Evolutionary conservation across 1,139 yeast genomes (phyloP), one percentile per base, ranked within the genome.

Genomic region (Geotrichum aggregatum): DNA sequence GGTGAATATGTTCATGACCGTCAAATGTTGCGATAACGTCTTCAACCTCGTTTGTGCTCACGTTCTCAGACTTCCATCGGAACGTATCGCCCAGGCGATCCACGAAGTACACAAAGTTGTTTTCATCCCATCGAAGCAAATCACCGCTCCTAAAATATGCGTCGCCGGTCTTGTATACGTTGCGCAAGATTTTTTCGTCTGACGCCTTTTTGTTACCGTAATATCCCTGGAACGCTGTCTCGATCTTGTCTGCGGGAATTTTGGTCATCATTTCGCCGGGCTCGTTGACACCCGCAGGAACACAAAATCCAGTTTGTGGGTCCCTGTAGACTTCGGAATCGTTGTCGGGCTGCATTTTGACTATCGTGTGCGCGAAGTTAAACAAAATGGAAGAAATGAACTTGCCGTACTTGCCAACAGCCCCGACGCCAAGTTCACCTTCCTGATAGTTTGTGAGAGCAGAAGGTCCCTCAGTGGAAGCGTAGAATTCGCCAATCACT

Each of bases 61-160:
- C 97, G 70, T 92, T 91, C 71, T 92, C 98, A 1, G 95, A 86
- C 71, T 89, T 91, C 98, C 98, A 92, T 61, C 98, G 78, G 74
- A 86, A 92, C 0, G 98, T 91, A 66, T 92, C 98, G 38, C 98
- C 98, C 65, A 91, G 73, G 64, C 98, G 75, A 71, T 91, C 98
- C 47, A 88, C 89, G 68, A 92, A 92, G 69, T 85, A 88, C 63
- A 86, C 74, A 61, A 84, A 72, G 1, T 89, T 86, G 59, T 84
- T 78, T 33, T 73, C 73, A 66, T 89, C 96, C 66, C 76, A 72
- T 61, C 74, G 80, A 64, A 91, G 74, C 61, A 92, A 74, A 67
- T 92, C 98, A 44, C 97, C 98, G 36, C 87, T 79, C 65, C 97
- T 77, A 63, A 85, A 84, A 84, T 89, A 92, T 0, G 95, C 95